Evolutionary conservation across 768 basidiomycete genomes (phyloP), one percentile per base, ranked within the genome.

Genomic region (Pleurotus ostreatus): DNA sequence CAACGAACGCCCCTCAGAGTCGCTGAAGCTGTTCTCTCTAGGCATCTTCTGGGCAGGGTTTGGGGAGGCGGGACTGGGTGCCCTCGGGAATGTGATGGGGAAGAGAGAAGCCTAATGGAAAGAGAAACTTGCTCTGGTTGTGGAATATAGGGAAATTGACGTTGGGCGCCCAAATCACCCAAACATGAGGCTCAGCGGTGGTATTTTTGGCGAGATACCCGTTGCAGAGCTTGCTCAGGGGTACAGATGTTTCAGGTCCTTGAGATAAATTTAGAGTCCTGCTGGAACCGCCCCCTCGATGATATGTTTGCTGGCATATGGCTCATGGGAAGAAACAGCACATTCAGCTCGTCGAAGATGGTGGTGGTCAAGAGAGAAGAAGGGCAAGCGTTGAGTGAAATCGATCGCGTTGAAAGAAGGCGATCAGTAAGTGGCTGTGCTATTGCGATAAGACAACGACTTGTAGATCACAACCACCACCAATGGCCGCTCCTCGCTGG

Each of bases 1-100:
- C 52, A 87, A 70, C 7, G 85, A 86, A 23, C 84, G 78, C 20
- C 83, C 82, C 26, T 83, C 84, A 37, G 82, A 82, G 67, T 88
- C 85, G 60, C 74, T 77, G 70, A 85, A 78, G 68, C 84, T 85
- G 70, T 86, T 85, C 64, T 84, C 82, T 55, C 84, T 77, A 46
- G 85, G 81, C 85, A 86, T 85, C n/a, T 40, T 41, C 8, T 34
- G 39, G 4, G 30, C 30, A 38, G 26, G 3, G 5, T 40, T 34
- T 6, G 7, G 15, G 55, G 57, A 15, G 43, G 39, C 20, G 23
- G 39, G 4, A 8, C 13, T 38, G 23, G 26, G 49, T 4, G 4
- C 41, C n/a, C n/a, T 44, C 4, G 2, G 20, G 15, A 44, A 22
- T 44, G 12, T 44, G 15, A 3, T 34, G 30, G 20, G 41, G n/a